These are phyloP conservation scores for Wickerhamomyces xylosicus DNA, from an alignment of 805 yeast species.

Conservation along the genomic window DNA sequence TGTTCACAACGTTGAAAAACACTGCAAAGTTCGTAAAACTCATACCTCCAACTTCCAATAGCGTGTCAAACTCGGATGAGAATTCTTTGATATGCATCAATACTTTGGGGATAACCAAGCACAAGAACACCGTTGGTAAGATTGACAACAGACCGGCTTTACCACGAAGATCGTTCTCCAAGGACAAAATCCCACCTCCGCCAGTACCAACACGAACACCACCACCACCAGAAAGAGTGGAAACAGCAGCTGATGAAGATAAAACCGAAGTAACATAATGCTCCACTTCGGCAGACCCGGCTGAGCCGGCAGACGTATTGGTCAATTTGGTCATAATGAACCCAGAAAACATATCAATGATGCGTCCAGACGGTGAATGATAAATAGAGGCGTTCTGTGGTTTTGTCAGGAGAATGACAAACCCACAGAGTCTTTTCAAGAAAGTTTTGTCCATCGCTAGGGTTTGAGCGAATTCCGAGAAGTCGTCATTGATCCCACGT, in stretches of 20 bases:
- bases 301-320: too few relatives aligned
- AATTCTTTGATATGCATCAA: conserved; percentile 20
- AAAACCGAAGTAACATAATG: conserved; percentile 11
- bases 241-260: too few relatives aligned
- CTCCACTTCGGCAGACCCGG: conserved; percentile 14
- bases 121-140: conserved; percentile 9
- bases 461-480: conserved; percentile 17
- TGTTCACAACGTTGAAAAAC: conserved; percentile 11
- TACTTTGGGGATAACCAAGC: conserved; percentile 20
- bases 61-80: conserved; percentile 15
- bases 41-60: conserved; percentile 11
- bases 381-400: conserved; percentile 23
- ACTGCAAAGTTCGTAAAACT: conserved; percentile 13
- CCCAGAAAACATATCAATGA: conserved; percentile 25
- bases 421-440: conserved; percentile 17
- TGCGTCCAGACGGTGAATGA: conserved; percentile 22
- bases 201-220: too few relatives aligned
- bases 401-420: conserved; percentile 21
- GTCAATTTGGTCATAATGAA: too few relatives aligned
- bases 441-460: conserved; percentile 21
- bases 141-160: too few relatives aligned
- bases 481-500: conserved; percentile 18
- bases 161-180: too few relatives aligned
- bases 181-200: too few relatives aligned
- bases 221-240: too few relatives aligned